Conservation (phyloP, 23 red algal species). For the Cyanidioschyzon merolae region DNA sequence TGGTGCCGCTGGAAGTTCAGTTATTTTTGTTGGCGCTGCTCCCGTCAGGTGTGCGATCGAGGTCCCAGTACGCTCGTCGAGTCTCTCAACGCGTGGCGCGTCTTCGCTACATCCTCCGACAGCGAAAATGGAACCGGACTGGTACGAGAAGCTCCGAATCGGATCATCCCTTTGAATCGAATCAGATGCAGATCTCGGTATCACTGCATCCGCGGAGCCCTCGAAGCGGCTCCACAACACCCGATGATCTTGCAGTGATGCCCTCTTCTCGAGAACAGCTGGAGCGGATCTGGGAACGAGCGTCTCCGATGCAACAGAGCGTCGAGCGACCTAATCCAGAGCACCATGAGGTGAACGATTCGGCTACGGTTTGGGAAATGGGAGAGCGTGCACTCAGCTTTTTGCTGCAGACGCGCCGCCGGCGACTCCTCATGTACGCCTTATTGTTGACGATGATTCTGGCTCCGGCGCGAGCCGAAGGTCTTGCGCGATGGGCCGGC, state of each 20-base stretch:
- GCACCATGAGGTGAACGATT: not conserved
- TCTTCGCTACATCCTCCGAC: not conserved
- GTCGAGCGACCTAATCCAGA: not conserved
- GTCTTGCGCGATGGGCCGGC: conserved; percentile 8
- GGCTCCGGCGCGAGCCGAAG: not conserved
- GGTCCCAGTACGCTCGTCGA: not conserved
- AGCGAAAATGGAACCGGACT: not conserved
- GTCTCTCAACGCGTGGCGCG: not conserved
- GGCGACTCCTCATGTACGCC: conserved; percentile 9
- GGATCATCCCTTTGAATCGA: not conserved
- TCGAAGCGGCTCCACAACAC: not conserved
- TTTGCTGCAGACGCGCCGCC: not conserved
- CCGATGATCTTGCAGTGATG: not conserved
- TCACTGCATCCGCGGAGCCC: conserved; percentile 7
- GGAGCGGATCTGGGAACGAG: not conserved
- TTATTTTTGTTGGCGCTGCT: not conserved
- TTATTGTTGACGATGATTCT: not conserved
- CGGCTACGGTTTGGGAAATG: not conserved
- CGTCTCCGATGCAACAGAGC: not conserved
- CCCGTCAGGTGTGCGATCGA: not conserved
- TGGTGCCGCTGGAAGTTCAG: conserved; percentile 5
- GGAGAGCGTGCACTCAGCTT: not conserved
- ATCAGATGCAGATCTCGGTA: not conserved
- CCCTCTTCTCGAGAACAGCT: not conserved
- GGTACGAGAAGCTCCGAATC: not conserved